Base-by-base conservation (phyloP, 768 basidiomycete genomes). In the Amanita subjunquillea region DNA sequence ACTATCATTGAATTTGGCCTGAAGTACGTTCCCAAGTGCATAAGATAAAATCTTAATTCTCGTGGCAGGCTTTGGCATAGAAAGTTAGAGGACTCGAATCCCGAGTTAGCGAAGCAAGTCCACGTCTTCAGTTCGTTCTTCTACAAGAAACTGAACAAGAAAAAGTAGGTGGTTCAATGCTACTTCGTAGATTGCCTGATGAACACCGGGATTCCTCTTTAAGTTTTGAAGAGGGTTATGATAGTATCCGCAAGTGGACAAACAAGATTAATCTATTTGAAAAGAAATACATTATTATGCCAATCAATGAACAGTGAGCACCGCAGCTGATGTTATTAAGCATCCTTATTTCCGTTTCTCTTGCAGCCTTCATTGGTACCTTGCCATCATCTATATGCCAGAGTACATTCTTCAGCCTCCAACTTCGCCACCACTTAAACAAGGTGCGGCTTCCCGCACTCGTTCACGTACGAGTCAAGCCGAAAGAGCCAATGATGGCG, bases 91-190 rank as follows among this genome's bases (percentile, higher is more conserved):
- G 68, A 64, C 36, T 67, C 61, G 34, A 63, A 85, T 55, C 83
- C 85, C 2, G 74, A 73, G 13, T 67, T 89, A 3, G 87, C 82
- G 2, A 76, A 82, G 2, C 77, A 88, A 58, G 74, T 94, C 1
- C 85, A 97, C 60, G 78, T 98, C 3, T 98, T 98, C 72, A 98
- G 85, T 65, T 94, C 94, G 0, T 99, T 97, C 69, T 98, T 99
- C 68, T 98, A 94, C 73, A 91, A 94, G 72, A 95, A 96, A 66
- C 69, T 99, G 25, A 85, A 84, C 54, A 76, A 77, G 50, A 86
- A 79, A 63, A 78, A 74, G 82, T 83, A 63, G 37, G 72, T 62
- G 23, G 34, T 47, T 29, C 8, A 37, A 39, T n/a, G 30, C 29
- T 48, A 4, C 17, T n/a, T 23, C 6, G 22, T 17, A 41, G 17